Percentiles rank a stretch among this genome's conserved stretches.
Evolutionary conservation across 495 filamentous ascomycete species (phyloP).

Genomic region (Echria macrotheca): DNA sequence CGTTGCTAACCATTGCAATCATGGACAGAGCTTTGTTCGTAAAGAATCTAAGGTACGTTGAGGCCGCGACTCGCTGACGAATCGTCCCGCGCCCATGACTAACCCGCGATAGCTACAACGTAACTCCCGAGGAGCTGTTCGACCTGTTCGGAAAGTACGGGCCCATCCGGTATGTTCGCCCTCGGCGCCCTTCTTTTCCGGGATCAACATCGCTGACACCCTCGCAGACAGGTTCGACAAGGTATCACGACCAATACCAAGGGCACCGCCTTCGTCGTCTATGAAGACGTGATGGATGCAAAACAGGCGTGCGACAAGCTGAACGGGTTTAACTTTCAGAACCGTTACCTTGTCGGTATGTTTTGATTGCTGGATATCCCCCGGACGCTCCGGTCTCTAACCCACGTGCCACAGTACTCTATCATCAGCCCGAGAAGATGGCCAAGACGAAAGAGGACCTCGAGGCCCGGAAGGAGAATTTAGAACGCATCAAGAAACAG

Average conservation of each 20-base stretch:
- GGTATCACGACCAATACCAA: constrained; percentile 97
- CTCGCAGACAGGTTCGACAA: constrained; percentile 86
- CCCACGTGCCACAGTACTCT: constrained; percentile 62
- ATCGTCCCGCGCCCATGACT: too few relatives aligned
- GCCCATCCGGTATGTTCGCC: constrained; percentile 69
- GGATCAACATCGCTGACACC: constrained; percentile 23
- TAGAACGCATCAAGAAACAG: constrained; percentile 96
- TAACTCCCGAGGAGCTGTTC: constrained; percentile 88
- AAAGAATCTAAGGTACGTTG: constrained; percentile 90
- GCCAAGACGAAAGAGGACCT: constrained; percentile 87
- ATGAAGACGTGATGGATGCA: constrained; percentile 98
- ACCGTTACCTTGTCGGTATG: constrained; percentile 97
- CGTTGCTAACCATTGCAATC: constrained; percentile 30
- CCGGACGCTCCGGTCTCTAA: constrained; percentile 6
- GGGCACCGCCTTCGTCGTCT: constrained; percentile 97
- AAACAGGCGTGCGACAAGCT: constrained; percentile 98
- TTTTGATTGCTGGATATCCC: too few relatives aligned
- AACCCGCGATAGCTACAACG: constrained; percentile 70
- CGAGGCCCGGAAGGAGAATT: constrained; percentile 86
- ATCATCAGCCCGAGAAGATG: constrained; percentile 99
- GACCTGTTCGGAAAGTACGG: constrained; percentile 94
- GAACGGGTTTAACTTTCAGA: constrained; percentile 99
- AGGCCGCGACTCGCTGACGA: too few relatives aligned
- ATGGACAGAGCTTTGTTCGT: constrained; percentile 83
- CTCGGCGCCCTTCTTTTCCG: background rate